Evolutionary conservation across 2,329 filamentous ascomycete species (phyloP).

Genomic region (Colletotrichum tropicale): DNA sequence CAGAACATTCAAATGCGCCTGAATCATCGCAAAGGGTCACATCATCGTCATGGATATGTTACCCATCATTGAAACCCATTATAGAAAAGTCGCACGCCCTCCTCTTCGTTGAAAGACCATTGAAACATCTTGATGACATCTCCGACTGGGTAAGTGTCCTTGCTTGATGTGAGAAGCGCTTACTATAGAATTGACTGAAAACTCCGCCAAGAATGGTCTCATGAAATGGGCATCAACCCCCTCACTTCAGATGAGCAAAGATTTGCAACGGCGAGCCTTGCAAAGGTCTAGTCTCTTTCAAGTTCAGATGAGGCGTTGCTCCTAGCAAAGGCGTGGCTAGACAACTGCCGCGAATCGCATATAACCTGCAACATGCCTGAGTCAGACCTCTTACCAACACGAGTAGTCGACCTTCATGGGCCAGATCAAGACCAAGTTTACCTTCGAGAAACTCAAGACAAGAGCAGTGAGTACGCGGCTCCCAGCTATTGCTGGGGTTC

Average conservation of each 20-base stretch:
- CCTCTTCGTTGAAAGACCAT: accelerated
- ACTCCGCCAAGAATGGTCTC: neutral
- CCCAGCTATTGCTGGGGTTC: neutral
- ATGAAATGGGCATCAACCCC: neutral
- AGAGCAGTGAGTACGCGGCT: neutral
- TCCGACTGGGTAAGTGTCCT: neutral
- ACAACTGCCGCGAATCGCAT: neutral
- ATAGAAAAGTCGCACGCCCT: neutral
- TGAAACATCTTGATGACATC: neutral
- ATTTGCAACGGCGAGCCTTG: accelerated
- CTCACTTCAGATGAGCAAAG: neutral
- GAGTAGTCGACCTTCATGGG: neutral
- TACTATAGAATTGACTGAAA: accelerated
- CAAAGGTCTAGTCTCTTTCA: neutral
- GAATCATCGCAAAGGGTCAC: accelerated
- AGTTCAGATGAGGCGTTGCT: neutral
- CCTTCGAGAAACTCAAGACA: accelerated
- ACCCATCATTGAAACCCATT: neutral
- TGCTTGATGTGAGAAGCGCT: accelerated
- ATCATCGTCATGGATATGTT: neutral
- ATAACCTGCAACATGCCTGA: accelerated
- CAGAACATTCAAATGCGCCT: accelerated
- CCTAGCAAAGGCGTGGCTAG: neutral
- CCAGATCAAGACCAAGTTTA: accelerated
- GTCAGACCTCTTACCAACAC: accelerated